These are phyloP conservation scores for Tylopilus vinaceipallidus DNA, from an alignment of 768 basidiomycete genomes.

Conservation along the genomic window DNA sequence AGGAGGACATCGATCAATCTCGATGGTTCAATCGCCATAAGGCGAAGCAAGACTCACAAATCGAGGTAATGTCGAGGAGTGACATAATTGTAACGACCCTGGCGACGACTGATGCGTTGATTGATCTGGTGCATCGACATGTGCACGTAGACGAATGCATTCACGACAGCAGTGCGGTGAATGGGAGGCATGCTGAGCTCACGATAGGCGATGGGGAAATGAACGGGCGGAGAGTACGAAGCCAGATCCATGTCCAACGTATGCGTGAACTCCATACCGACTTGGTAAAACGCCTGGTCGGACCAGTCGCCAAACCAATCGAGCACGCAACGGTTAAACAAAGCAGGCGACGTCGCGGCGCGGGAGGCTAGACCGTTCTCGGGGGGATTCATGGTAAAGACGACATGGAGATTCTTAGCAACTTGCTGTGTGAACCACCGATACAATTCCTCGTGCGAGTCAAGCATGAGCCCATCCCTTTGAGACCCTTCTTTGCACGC, in stretches of 20 bases:
- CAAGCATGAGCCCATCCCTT: conserved; percentile 95
- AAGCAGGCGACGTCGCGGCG: conserved; percentile 94
- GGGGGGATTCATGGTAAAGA: conserved; percentile 99
- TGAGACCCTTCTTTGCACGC: conserved; percentile 99
- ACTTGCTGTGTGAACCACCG: conserved; percentile 99
- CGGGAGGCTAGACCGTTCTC: conserved; percentile 93
- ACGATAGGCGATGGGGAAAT: conserved; percentile 90
- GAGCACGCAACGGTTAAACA: conserved; percentile 98
- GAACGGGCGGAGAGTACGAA: conserved; percentile 71
- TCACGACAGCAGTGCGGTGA: conserved; percentile 89
- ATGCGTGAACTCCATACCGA: conserved; percentile 94
- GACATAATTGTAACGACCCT: conserved; percentile 95
- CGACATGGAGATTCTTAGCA: conserved; percentile 95
- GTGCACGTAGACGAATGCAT: conserved; percentile 91
- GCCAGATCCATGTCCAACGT: conserved; percentile 89
- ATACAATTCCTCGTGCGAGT: conserved; percentile 96
- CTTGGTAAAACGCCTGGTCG: conserved; percentile 97
- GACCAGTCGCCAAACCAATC: conserved; percentile 99
- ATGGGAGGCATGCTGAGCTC: conserved; percentile 81
- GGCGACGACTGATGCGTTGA: conserved; percentile 81
- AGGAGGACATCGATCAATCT: conserved; percentile 10
- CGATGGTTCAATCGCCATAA: background rate
- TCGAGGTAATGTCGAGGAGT: conserved; percentile 98
- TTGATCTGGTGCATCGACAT: conserved; percentile 88
- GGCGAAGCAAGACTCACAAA: conserved; percentile 69